These are phyloP conservation scores for Kwoniella sp. DNA, from an alignment of 768 basidiomycete species.

Conservation along the genomic window DNA sequence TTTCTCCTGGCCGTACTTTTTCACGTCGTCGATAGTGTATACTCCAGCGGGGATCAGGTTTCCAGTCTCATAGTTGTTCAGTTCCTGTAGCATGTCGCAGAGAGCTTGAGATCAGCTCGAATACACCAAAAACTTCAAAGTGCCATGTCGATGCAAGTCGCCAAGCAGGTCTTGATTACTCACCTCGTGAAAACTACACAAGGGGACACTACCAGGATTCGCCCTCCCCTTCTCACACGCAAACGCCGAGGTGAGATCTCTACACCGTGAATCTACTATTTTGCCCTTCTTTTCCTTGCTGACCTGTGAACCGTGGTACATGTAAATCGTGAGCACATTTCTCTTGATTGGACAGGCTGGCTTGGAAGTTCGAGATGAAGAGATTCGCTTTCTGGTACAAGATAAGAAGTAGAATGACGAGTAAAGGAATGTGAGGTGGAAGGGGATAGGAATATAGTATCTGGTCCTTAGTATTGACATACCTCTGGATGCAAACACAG, in stretches of 20 bases:
- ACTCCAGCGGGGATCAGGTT: constrained; percentile 80
- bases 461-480: constrained; percentile 18
- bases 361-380: not conserved
- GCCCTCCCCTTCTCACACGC: constrained; percentile 79
- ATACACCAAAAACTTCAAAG: constrained; percentile 7
- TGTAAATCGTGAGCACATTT: not conserved
- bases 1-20: constrained; percentile 82
- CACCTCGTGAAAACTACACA: constrained; percentile 97
- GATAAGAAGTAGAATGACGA: not conserved
- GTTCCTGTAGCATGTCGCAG: constrained; percentile 63
- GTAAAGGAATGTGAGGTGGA: too few relatives aligned
- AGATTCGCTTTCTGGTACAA: too few relatives aligned
- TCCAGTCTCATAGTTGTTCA: constrained; percentile 79
- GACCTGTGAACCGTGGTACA: constrained; percentile 62
- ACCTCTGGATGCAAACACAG: constrained; percentile 94
- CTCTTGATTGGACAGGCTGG: not conserved
- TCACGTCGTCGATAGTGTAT: constrained; percentile 90
- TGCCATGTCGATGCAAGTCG: not conserved
- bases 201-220: constrained; percentile 83
- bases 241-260: constrained; percentile 86
- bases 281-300: constrained; percentile 98
- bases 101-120: not conserved
- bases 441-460: not conserved
- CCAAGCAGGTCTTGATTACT: constrained; percentile 18
- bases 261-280: constrained; percentile 92